A percentile compares a stretch with the other conserved stretches of the same genome.
phyloP scores from a whole-genome alignment of 768 basidiomycete genomes.

The Polyporus arcularius region DNA sequence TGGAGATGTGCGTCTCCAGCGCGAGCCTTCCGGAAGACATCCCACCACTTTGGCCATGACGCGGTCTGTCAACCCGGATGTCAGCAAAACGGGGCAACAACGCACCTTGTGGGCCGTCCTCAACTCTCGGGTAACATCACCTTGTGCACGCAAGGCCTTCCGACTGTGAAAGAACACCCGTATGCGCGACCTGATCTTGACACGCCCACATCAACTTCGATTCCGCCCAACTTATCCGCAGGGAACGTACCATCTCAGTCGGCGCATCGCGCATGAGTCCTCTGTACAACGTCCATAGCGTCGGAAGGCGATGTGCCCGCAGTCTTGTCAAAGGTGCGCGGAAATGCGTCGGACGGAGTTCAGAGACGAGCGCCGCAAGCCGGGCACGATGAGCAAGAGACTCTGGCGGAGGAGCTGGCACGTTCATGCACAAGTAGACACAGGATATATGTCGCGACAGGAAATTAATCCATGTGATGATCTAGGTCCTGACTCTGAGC shows the following conservation, averaged over 20 bases:
- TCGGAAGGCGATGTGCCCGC: conserved; percentile 73
- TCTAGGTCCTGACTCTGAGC: no score
- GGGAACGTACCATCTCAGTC: conserved; percentile 49
- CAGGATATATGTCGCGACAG: not conserved
- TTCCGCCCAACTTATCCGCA: not conserved
- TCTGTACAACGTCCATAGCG: conserved; percentile 76
- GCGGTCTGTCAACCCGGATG: not conserved
- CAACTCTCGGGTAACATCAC: conserved; percentile 47
- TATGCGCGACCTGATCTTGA: conserved; percentile 61
- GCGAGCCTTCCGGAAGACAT: conserved; percentile 53
- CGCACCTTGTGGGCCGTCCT: conserved; percentile 58
- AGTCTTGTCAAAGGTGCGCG: conserved; percentile 69
- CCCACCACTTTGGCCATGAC: conserved; percentile 50
- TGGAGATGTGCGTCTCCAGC: conserved; percentile 51
- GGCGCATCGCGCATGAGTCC: conserved; percentile 60
- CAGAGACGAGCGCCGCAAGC: conserved; percentile 53
- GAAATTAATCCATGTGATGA: not conserved
- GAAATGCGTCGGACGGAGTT: conserved; percentile 60
- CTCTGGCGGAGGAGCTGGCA: conserved; percentile 10
- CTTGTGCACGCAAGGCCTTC: conserved; percentile 54
- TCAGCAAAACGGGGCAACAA: not conserved
- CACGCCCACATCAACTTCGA: conserved; percentile 4
- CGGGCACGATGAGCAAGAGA: conserved; percentile 49
- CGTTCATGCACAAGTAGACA: conserved; percentile 4
- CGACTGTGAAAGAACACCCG: conserved; percentile 54